Base-by-base conservation (phyloP, 2,329 filamentous ascomycete species). In the Monosporascus sp. region DNA sequence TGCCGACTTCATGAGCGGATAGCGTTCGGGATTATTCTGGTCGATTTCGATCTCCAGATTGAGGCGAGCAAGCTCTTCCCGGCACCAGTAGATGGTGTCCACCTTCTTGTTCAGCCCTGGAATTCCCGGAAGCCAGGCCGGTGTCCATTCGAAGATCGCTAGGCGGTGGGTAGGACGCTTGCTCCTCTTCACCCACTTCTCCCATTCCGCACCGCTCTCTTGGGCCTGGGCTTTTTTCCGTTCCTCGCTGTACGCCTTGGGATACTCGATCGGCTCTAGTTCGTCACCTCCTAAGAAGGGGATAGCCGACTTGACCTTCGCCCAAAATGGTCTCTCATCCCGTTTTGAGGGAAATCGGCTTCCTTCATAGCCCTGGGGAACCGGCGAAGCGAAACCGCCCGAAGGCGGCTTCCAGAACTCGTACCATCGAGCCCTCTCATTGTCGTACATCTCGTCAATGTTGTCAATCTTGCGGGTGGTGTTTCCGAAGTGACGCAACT, bases 21-120 rank as follows among this genome's bases (percentile, higher is more conserved):
- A 97, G 5, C 86, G 84, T 60, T 97, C 92, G 0, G 89, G 87
- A 48, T 94, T 79, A 50, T 86, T 80, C 67, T 99, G 94, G 60
- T 97, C 94, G 45, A 86, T 76, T 61, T 97, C 92, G 51, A 99
- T 97, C 67, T 97, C 92, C 50, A 92, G 66, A 60, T 97, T 99
- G 18, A 97, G 76, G 15, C 89, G 83, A 18, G 94, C 92, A 27
- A 99, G 71, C 68, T 97, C 88, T 58, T 85, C 83, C 3, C 94
- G 88, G 61, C 90, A 95, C 75, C 92, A 88, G 65, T 95, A 91
- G 59, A 99, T 97, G 0, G 88, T 93, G 67, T 99, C 94, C 2
- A 97, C 92, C 70, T 97, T 97, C 68, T 90, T 86, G 51, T 89
- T 91, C 48, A 96, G 69, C 1, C 91, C 72, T 5, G 88, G 90